Conservation (phyloP, 2,329 filamentous ascomycete genomes). For the Nigrospora sphaerica region DNA sequence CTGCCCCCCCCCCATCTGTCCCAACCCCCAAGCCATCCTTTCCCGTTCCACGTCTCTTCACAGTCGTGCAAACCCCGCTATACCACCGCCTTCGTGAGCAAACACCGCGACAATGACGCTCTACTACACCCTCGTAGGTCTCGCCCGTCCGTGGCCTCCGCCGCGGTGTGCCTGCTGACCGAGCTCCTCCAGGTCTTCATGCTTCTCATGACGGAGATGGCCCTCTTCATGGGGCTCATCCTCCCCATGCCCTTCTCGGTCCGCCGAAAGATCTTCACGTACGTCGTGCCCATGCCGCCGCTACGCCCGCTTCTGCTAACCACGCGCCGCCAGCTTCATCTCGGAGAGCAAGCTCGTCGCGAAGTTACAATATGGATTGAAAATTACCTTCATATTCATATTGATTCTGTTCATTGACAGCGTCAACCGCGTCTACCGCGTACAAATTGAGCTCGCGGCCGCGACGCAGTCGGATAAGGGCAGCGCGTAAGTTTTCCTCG, state of each 20-base stretch:
- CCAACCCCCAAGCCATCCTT: no score
- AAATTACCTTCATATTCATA: conserved; percentile 99
- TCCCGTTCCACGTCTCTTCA: no score
- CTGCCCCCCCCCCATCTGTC: no score
- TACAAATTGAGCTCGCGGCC: conserved; percentile 78
- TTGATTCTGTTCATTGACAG: conserved; percentile 97
- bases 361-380: conserved; percentile 94
- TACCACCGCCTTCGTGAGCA: no score
- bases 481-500: conserved; percentile 35
- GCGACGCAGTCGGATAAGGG: conserved; percentile 54
- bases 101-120: conserved; percentile 35
- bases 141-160: neutral
- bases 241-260: conserved; percentile 82
- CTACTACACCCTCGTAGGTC: conserved; percentile 41
- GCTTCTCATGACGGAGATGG: conserved; percentile 78
- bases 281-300: conserved; percentile 20
- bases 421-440: conserved; percentile 90
- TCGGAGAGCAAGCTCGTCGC: conserved; percentile 79
- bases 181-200: conserved; percentile 61
- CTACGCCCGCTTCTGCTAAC: conserved; percentile 3
- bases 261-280: conserved; percentile 79
- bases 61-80: no score
- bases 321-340: conserved; percentile 61
- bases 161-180: neutral
- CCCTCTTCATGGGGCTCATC: conserved; percentile 70